Evolutionary conservation across 2,329 filamentous ascomycete genomes (phyloP), one percentile per base, ranked within the genome.

Genomic region (Ophiostoma piceae): DNA sequence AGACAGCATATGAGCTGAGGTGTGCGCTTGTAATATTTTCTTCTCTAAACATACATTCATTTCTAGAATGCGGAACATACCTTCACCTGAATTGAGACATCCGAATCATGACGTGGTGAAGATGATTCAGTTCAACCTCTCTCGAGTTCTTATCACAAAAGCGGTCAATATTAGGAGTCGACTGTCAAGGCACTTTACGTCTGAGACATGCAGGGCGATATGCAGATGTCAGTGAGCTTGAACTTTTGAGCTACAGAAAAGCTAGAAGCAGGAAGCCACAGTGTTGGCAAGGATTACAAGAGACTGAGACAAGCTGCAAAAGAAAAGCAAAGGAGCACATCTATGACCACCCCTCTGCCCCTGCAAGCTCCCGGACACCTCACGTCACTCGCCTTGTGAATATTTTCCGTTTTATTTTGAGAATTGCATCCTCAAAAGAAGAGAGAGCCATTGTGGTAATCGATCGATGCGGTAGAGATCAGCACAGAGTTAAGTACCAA

Each of bases 221-320:
- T 62, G 57, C 29, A 62, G 51, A 57, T 57, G 51, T 57, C 51
- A 57, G n/a, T 57, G n/a, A 26, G 51, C 43, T 47, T 47, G 43
- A 41, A 9, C 39, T 41, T 41, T 8, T 14, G 12, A 41, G 39
- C 9, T 41, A 41, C 9, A 41, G 39, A 47, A 16, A 43, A 43
- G 41, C 41, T n/a, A 47, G 43, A 47, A 47, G 16, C 43, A 47
- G 3, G 16, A 6, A 47, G 12, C 47, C 47, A 54, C 19, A 57
- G n/a, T 22, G 16, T 4, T 47, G 19, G 7, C 43, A 47, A 47
- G 43, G 43, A 47, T 47, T 47, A 47, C 43, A 47, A 47, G 19
- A 47, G 7, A 43, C 41, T 43, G 12, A 47, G 43, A 47, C 16
- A 19, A 47, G 6, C 43, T 7, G 43, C 16, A 19, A n/a, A 47